Base-by-base conservation (phyloP, 768 basidiomycete species). In the Macrocybe gigantea region DNA sequence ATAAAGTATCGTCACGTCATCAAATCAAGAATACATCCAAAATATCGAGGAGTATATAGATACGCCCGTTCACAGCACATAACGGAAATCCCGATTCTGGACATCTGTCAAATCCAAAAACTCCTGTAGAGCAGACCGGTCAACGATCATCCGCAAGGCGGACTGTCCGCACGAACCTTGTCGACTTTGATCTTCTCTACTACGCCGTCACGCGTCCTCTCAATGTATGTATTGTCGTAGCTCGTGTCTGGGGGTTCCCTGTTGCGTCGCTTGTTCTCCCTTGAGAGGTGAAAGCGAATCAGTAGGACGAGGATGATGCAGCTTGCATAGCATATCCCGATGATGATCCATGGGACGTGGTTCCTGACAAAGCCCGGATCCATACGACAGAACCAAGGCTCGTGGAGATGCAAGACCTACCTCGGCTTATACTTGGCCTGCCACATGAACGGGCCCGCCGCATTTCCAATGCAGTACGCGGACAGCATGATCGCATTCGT, bases 391-490 rank as follows among this genome's bases (percentile, higher is more conserved):
- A 5, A 14, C 4, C 7, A 14, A 31, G 31, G 11, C 13, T n/a
- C n/a, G 11, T 10, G 30, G 48, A 36, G 12, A 14, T 9, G 6
- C 51, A 39, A 5, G 13, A 44, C 7, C 8, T 14, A 44, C 83
- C 83, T 74, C 5, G 85, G 86, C 50, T 73, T 75, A 57, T 84
- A 88, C 60, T 77, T 67, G 0, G 68, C 68, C 57, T 81, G 77
- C 86, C 86, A 89, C 83, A 89, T 85, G 56, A 86, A 83, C 0
- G 86, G 85, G n/a, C 79, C 80, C 1, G 76, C 77, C 2, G 84
- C 68, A 49, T 89, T 88, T 7, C 77, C 80, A 22, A 76, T 64
- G 50, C 73, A 76, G 57, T 88, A 90, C 1, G 84, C 82, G 38
- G 75, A 75, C 8, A 90, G 71, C 73, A 88, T 76, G 52, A 90